phyloP scores from a whole-genome alignment of 805 yeast genomes.

The Ogataea henricii region DNA sequence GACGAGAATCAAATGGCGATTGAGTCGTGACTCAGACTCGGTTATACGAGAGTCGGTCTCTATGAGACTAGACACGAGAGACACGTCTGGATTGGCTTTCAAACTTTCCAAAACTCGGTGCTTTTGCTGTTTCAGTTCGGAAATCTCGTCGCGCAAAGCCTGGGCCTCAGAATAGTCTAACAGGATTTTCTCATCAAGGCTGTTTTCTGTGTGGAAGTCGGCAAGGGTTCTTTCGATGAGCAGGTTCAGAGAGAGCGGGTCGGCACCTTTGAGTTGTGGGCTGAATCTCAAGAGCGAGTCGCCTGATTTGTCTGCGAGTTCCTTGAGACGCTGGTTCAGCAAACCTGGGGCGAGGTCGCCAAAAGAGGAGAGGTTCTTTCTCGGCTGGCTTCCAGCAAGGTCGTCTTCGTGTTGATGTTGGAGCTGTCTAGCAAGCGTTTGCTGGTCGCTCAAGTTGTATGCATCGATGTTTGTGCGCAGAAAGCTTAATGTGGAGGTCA shows the following conservation, averaged over 20 bases:
- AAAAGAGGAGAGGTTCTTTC: too few relatives aligned
- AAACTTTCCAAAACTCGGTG: constrained; percentile 1
- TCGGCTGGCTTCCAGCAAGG: background rate
- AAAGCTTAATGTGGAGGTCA: background rate
- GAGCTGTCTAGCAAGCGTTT: constrained; percentile 8
- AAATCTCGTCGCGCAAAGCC: constrained; percentile 8
- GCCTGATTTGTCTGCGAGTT: constrained; percentile 13
- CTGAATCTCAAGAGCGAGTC: constrained; percentile 16
- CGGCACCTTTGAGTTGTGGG: constrained; percentile 8
- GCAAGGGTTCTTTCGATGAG: constrained; percentile 23
- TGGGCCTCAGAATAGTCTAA: constrained; percentile 19
- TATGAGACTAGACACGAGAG: constrained; percentile 5
- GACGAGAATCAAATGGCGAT: constrained; percentile 46
- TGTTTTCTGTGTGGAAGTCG: constrained; percentile 14
- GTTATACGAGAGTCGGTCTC: constrained; percentile 14
- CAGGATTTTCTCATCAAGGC: constrained; percentile 3
- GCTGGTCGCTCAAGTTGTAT: background rate
- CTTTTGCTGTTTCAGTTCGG: constrained; percentile 12
- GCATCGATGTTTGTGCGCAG: background rate
- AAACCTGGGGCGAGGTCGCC: constrained; percentile 1
- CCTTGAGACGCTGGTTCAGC: constrained; percentile 12
- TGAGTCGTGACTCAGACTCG: constrained; percentile 26
- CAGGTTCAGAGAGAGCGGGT: constrained; percentile 17
- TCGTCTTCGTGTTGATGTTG: constrained; percentile 13
- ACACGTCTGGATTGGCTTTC: background rate